phyloP scores from a whole-genome alignment of 2,329 filamentous ascomycete genomes.

The Rhinocladiella similis region DNA sequence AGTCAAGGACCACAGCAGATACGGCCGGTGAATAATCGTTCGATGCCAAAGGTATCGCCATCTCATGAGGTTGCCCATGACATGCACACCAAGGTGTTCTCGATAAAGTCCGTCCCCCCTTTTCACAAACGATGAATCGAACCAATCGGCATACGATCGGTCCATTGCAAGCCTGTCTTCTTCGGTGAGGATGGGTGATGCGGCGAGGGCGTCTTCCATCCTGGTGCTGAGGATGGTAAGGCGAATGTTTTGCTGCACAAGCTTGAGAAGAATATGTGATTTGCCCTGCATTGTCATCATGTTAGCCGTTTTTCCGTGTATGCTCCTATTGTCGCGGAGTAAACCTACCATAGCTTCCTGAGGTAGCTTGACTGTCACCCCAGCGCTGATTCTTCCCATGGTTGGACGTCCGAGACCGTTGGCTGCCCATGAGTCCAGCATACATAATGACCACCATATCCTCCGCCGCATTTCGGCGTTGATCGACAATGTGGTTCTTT shows the following conservation, averaged over 20 bases:
- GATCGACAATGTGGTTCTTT: slow-evolving; percentile 52
- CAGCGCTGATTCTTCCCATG: slow-evolving; percentile 65
- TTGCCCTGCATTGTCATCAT: background rate
- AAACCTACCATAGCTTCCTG: slow-evolving; percentile 50
- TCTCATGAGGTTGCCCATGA: slow-evolving; percentile 61
- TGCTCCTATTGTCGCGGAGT: background rate
- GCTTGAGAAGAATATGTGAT: slow-evolving; percentile 7
- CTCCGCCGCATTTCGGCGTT: slow-evolving; percentile 58
- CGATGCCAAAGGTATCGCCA: slow-evolving; percentile 80
- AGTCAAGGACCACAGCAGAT: slow-evolving; percentile 66
- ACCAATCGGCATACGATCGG: slow-evolving; percentile 69
- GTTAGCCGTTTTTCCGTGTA: too few species aligned
- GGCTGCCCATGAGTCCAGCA: slow-evolving; percentile 73
- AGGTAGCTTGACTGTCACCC: slow-evolving; percentile 65
- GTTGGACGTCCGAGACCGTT: slow-evolving; percentile 70
- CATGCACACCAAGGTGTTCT: slow-evolving; percentile 19
- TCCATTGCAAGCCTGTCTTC: slow-evolving; percentile 68
- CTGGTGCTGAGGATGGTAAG: slow-evolving; percentile 78
- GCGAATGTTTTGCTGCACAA: slow-evolving; percentile 65
- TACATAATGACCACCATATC: slow-evolving; percentile 75
- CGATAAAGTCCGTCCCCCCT: slow-evolving; percentile 56
- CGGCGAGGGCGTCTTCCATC: slow-evolving; percentile 73
- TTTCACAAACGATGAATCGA: slow-evolving; percentile 62
- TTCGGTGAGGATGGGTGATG: slow-evolving; percentile 65
- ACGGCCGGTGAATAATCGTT: slow-evolving; percentile 72